Base-by-base conservation (phyloP, 495 filamentous ascomycete species). In the Gamarada debralockiae region DNA sequence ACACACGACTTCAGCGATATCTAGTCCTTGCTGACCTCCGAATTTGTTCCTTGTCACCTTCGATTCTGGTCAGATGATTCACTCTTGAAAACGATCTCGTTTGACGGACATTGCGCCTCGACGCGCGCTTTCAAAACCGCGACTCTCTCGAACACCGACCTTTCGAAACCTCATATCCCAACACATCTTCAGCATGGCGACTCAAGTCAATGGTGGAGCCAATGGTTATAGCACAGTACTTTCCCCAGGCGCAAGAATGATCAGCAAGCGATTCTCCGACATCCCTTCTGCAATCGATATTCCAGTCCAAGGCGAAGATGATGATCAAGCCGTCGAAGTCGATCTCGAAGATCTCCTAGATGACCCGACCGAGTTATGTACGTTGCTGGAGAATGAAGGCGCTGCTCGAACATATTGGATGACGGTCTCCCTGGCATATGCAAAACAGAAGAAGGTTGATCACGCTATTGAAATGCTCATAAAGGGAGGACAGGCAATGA, bases 351-450 rank as follows among this genome's bases (percentile, higher is more conserved):
- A 86, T 38, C 85, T 97, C 33, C 82, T 90, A 34, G 95, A 97
- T 61, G 93, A 98, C 60, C 92, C 92, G 2, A 96, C 90, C 31
- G 93, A 98, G 70, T 78, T 98, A 9, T 97, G 93, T 70, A 90
- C 87, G 2, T 75, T 97, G 34, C 78, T 98, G 48, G 93, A 97
- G 67, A 93, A 92, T 55, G 93, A 97, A 65, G 81, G 83, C 52
- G 89, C 90, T 2, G 86, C 85, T 17, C 85, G 90, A 56, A 86
- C 83, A 25, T 92, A 90, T 63, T 98, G 93, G 93, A 90, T 97
- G 75, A 90, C 88, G 13, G 90, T 97, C 56, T 88, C 93, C 25
- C 79, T 97, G 29, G 95, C 92, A n/a, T 97, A 98, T 63, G 92
- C 92, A 22, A 97, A 97, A 70, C 90, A 95, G 67, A 81, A 84